phyloP scores from a whole-genome alignment of 192 early-diverging fungal species.

The Funneliformis geosporum region DNA sequence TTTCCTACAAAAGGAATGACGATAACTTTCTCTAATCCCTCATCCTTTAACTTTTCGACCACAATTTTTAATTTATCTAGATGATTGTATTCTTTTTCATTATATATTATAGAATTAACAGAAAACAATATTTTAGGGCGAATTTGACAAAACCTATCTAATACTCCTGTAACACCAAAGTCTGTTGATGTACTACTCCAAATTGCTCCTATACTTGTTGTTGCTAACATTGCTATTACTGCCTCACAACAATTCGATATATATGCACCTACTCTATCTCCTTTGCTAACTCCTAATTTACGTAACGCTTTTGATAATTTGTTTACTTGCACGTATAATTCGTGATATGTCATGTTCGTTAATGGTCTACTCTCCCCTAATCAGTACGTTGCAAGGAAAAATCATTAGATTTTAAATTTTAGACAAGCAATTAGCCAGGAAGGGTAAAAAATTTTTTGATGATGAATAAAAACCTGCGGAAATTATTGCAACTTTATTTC shows the following conservation, averaged over 20 bases:
- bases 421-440: neutral
- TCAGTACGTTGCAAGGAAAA: no score
- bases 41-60: constrained; percentile 58
- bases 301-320: constrained; percentile 74
- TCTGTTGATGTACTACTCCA: constrained; percentile 96
- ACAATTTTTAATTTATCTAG: constrained; percentile 74
- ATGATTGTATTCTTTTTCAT: constrained; percentile 82
- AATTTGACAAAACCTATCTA: constrained; percentile 93
- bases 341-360: constrained; percentile 61
- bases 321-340: constrained; percentile 73
- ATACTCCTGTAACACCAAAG: constrained; percentile 87
- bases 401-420: neutral
- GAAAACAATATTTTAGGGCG: constrained; percentile 89
- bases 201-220: constrained; percentile 82
- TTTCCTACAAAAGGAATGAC: constrained; percentile 73
- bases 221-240: constrained; percentile 76
- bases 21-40: constrained; percentile 72
- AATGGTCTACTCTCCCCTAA: constrained; percentile 49
- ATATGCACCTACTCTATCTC: constrained; percentile 88
- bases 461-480: constrained; percentile 44
- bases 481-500: constrained; percentile 54
- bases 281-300: constrained; percentile 64
- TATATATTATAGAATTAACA: constrained; percentile 90
- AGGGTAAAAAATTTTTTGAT: no score
- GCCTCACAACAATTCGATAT: constrained; percentile 86